Evolutionary conservation across 2,329 filamentous ascomycete genomes (phyloP).

Genomic region (Penicillium sp.): DNA sequence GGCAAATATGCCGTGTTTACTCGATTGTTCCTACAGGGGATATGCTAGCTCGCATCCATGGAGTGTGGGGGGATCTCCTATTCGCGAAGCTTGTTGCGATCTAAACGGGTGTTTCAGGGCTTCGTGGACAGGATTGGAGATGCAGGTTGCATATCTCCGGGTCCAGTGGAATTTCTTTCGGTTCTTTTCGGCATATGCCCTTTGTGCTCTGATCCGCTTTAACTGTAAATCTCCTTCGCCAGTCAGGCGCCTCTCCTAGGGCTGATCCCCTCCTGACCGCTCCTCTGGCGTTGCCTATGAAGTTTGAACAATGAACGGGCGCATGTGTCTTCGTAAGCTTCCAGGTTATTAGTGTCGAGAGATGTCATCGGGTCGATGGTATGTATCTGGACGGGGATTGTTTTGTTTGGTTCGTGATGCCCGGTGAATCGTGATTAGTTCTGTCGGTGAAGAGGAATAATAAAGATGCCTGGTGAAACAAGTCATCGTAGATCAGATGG

Average conservation of each 20-base stretch:
- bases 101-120: conserved; percentile 4
- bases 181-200: neutral
- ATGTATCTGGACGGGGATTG: neutral
- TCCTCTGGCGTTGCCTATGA: neutral
- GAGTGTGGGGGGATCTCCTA: conserved; percentile 7
- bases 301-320: too few relatives aligned
- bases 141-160: conserved; percentile 7
- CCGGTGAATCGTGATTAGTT: conserved; percentile 2
- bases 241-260: conserved; percentile 3
- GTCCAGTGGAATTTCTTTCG: neutral
- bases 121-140: neutral
- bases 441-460: neutral
- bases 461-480: conserved; percentile 2
- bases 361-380: neutral
- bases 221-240: neutral
- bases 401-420: neutral
- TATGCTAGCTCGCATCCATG: conserved; percentile 5
- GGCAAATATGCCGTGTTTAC: neutral
- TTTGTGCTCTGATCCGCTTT: conserved; percentile 3
- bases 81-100: conserved; percentile 12
- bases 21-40: conserved; percentile 2
- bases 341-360: neutral
- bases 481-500: neutral
- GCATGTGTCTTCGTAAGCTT: conserved; percentile 5
- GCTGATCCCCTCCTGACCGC: conserved; percentile 13